A percentile compares a stretch with the other conserved stretches of the same genome.
Conservation (phyloP, 805 yeast species). For the Candida chauliodis region DNA sequence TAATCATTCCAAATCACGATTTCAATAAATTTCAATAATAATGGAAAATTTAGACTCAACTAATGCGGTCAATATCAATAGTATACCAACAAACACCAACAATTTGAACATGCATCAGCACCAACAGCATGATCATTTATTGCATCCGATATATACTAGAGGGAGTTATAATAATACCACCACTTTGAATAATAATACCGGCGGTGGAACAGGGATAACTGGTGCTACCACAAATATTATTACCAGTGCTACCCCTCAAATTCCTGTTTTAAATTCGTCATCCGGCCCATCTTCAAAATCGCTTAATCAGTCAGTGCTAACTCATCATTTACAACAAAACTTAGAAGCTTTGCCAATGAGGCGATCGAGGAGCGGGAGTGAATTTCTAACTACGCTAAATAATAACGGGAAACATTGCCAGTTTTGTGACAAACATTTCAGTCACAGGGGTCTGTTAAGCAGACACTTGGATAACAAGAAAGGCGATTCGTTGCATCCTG, state of each 20-base stretch:
- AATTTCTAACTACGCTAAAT: background rate
- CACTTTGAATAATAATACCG: conserved; percentile 1
- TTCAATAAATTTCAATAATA: too few species aligned
- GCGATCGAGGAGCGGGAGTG: conserved; percentile 5
- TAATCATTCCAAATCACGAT: too few species aligned
- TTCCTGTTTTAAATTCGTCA: conserved; percentile 5
- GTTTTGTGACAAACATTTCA: conserved; percentile 51
- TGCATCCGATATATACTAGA: too few species aligned
- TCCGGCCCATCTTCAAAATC: background rate
- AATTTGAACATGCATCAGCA: too few species aligned
- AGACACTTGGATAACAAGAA: conserved; percentile 56
- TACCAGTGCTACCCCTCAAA: conserved; percentile 1
- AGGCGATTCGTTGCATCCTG: conserved; percentile 52
- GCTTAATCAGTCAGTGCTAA: background rate
- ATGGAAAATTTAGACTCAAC: too few species aligned
- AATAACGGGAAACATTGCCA: conserved; percentile 36
- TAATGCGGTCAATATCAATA: too few species aligned
- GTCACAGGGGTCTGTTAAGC: conserved; percentile 58
- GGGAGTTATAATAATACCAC: background rate
- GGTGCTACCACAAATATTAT: background rate
- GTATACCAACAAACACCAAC: too few species aligned
- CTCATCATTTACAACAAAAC: background rate
- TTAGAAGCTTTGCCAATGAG: background rate
- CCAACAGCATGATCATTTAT: too few species aligned
- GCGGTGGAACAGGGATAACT: background rate